A percentile compares a stretch with the other conserved stretches of the same genome.
These are phyloP conservation scores for Microsporum ferrugineum DNA, from an alignment of 2,329 filamentous ascomycete genomes.

Conservation along the genomic window DNA sequence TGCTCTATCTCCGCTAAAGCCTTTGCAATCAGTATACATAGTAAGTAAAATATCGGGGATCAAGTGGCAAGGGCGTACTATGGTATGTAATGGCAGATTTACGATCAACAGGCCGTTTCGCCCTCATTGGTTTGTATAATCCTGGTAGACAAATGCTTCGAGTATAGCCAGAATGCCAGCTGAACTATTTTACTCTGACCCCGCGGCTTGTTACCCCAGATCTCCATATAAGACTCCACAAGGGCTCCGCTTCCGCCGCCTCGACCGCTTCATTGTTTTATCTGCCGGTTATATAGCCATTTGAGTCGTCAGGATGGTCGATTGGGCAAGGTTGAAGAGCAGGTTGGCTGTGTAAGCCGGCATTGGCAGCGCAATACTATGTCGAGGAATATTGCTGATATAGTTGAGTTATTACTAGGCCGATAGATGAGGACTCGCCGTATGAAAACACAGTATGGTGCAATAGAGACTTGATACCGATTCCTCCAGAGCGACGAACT, in stretches of 20 bases:
- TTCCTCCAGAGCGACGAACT: conserved; percentile 20
- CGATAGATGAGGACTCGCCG: neutral
- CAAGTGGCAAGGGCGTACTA: too few relatives aligned
- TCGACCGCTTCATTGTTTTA: neutral
- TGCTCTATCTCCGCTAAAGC: too few relatives aligned
- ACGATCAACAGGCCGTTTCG: too few relatives aligned
- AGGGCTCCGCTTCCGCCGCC: neutral
- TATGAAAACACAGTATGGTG: conserved; percentile 17
- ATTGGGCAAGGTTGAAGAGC: conserved; percentile 15
- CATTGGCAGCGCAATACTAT: neutral
- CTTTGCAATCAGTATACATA: too few relatives aligned
- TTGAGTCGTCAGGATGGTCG: neutral
- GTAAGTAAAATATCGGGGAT: too few relatives aligned
- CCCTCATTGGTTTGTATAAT: too few relatives aligned
- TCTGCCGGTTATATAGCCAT: neutral
- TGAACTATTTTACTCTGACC: too few relatives aligned
- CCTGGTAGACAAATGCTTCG: too few relatives aligned
- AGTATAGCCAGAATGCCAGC: too few relatives aligned
- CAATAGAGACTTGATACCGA: conserved; percentile 23
- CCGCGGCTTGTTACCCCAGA: neutral
- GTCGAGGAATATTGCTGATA: neutral
- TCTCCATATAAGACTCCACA: neutral
- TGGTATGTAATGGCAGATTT: too few relatives aligned
- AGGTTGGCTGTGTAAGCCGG: conserved; percentile 1
- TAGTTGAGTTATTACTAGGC: neutral